Conservation (phyloP, 148 eudicot genomes). For the Nyssa sinensis region DNA sequence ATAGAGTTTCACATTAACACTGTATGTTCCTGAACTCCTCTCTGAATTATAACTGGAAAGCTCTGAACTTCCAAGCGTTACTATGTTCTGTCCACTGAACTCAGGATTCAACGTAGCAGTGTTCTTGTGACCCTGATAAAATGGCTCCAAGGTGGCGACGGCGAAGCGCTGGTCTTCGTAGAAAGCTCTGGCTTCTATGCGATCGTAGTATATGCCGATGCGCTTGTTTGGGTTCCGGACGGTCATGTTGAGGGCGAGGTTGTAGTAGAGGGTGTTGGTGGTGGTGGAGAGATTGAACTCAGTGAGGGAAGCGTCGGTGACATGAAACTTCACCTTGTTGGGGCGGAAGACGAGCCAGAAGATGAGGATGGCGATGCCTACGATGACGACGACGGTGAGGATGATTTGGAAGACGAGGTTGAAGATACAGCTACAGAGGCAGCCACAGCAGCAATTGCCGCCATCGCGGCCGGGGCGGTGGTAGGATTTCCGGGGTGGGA, state of each 20-base stretch:
- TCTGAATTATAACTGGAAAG: conserved; percentile 28
- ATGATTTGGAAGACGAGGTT: conserved; percentile 53
- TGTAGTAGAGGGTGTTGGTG: conserved; percentile 49
- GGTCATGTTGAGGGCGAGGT: conserved; percentile 59
- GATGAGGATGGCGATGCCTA: conserved; percentile 37
- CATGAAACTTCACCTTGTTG: conserved; percentile 53
- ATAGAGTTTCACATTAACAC: conserved; percentile 47
- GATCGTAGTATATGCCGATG: conserved; percentile 69
- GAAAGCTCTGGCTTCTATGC: conserved; percentile 44
- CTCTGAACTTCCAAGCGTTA: conserved; percentile 29
- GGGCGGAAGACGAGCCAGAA: conserved; percentile 73
- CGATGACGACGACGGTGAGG: conserved; percentile 33
- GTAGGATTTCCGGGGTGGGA: conserved; percentile 45
- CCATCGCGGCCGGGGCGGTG: conserved; percentile 51
- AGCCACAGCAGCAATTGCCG: conserved; percentile 47
- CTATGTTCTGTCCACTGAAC: conserved; percentile 39
- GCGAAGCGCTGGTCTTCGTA: conserved; percentile 49
- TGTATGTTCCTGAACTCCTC: conserved; percentile 36
- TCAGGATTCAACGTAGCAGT: conserved; percentile 33
- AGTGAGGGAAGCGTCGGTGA: conserved; percentile 47
- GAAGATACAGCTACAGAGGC: conserved; percentile 47
- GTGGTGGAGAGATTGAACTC: conserved; percentile 43
- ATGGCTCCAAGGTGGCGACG: conserved; percentile 9
- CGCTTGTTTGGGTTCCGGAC: conserved; percentile 68
- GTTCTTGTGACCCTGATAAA: conserved; percentile 61